phyloP scores from a whole-genome alignment of 2,329 filamentous ascomycete genomes.

The Colletotrichum horii region DNA sequence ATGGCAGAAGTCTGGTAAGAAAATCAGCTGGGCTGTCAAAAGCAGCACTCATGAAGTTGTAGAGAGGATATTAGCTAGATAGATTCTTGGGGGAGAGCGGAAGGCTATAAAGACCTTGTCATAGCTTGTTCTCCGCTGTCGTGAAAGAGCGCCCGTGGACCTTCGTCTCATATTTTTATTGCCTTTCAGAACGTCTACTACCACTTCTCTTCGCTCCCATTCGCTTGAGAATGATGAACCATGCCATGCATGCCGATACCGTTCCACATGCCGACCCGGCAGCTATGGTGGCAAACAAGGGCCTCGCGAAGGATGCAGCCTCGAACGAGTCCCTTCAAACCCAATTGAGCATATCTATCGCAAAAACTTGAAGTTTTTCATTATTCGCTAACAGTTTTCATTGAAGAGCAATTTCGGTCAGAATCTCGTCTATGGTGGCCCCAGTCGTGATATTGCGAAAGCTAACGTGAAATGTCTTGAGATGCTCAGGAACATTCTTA shows the following conservation, averaged over 20 bases:
- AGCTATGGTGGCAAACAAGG: background rate
- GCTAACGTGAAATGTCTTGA: background rate
- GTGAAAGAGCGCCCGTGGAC: background rate
- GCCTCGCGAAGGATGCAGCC: background rate
- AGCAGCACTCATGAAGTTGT: background rate
- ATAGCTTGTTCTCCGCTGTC: background rate
- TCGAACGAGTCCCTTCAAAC: background rate
- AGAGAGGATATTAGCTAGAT: background rate
- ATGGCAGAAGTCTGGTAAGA: background rate
- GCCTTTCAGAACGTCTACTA: background rate
- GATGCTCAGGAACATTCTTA: background rate
- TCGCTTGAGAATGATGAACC: background rate
- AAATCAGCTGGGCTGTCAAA: background rate
- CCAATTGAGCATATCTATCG: background rate
- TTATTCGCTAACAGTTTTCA: background rate
- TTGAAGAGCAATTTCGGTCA: background rate
- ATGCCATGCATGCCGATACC: background rate
- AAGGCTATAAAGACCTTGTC: background rate
- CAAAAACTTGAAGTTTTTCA: too few relatives aligned
- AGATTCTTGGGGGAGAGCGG: background rate
- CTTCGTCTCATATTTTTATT: background rate
- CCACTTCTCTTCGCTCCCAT: background rate
- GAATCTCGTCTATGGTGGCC: background rate
- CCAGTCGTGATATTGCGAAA: background rate
- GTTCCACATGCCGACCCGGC: background rate